A percentile compares a stretch with the other conserved stretches of the same genome.
Evolutionary conservation across 116 monocot genomes (phyloP).

Genomic region (Phalaenopsis hybrid): DNA sequence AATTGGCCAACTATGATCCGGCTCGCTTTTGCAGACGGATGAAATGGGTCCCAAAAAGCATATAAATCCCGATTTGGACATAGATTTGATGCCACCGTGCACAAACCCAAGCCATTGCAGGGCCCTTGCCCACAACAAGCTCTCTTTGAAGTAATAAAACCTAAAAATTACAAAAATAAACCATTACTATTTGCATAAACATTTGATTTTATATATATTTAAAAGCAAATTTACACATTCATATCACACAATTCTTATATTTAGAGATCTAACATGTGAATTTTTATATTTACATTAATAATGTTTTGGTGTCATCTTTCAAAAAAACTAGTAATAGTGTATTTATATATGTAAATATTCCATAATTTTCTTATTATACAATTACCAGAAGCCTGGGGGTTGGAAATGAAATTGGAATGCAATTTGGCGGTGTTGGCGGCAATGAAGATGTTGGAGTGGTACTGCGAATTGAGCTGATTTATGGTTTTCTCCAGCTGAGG

Average conservation of each 20-base stretch:
- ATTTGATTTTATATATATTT: too few species aligned
- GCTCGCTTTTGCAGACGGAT: slow-evolving; percentile 11
- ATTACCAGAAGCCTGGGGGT: slow-evolving; percentile 33
- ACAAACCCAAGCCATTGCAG: slow-evolving; percentile 18
- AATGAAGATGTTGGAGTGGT: slow-evolving; percentile 22
- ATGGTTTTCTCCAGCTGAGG: slow-evolving; percentile 27
- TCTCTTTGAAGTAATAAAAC: slow-evolving; percentile 14
- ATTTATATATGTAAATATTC: too few species aligned
- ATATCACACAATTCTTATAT: too few species aligned
- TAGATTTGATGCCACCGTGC: slow-evolving; percentile 7
- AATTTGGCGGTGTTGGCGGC: slow-evolving; percentile 19
- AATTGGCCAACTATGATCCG: slow-evolving; percentile 19
- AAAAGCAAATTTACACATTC: too few species aligned
- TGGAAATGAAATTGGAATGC: slow-evolving; percentile 30
- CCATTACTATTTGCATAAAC: too few species aligned
- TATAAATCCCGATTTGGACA: slow-evolving; percentile 15
- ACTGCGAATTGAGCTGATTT: slow-evolving; percentile 26
- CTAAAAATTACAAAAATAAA: background rate
- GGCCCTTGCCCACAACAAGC: slow-evolving; percentile 22
- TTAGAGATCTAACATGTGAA: too few species aligned
- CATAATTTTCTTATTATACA: too few species aligned
- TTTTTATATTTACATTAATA: too few species aligned
- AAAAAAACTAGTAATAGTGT: too few species aligned
- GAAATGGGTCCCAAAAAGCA: slow-evolving; percentile 20
- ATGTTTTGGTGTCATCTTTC: too few species aligned